phyloP scores from a whole-genome alignment of 768 basidiomycete species.

The Austroboletus eburneus region DNA sequence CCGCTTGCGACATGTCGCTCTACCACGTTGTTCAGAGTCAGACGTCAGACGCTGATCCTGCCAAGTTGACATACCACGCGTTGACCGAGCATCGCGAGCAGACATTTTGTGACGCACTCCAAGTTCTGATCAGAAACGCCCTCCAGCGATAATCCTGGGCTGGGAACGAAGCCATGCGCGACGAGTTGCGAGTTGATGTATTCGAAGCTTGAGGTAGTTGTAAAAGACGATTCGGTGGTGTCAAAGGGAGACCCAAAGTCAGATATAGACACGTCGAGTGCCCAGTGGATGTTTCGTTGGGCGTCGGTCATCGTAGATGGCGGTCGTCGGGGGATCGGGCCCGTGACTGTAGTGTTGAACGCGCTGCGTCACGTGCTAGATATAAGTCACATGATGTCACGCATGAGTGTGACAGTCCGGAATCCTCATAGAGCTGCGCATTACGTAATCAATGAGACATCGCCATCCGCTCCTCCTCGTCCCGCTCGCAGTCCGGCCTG shows the following conservation, averaged over 20 bases:
- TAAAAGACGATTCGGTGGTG: slow-evolving; percentile 38
- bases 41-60: slow-evolving; percentile 5
- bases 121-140: slow-evolving; percentile 53
- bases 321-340: no score
- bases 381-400: slow-evolving; percentile 14
- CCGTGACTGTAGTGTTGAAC: slow-evolving; percentile 16
- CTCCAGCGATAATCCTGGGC: slow-evolving; percentile 65
- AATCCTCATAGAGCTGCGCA: slow-evolving; percentile 12
- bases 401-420: slow-evolving; percentile 4
- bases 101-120: slow-evolving; percentile 63
- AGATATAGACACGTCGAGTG: slow-evolving; percentile 40
- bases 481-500: slow-evolving; percentile 13
- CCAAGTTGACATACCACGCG: slow-evolving; percentile 54
- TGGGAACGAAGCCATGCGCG: slow-evolving; percentile 70
- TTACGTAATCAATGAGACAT: slow-evolving; percentile 22
- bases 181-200: slow-evolving; percentile 80
- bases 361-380: slow-evolving; percentile 27
- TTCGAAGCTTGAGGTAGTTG: slow-evolving; percentile 59
- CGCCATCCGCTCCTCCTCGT: slow-evolving; percentile 7
- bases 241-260: slow-evolving; percentile 42
- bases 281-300: slow-evolving; percentile 46
- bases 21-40: slow-evolving; percentile 25
- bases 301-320: neutral
- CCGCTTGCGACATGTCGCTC: slow-evolving; percentile 77
- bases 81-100: slow-evolving; percentile 73